Percentiles rank a stretch among this genome's conserved stretches.
Evolutionary conservation across 768 basidiomycete species (phyloP).

Genomic region (Lactifluus piperatus): DNA sequence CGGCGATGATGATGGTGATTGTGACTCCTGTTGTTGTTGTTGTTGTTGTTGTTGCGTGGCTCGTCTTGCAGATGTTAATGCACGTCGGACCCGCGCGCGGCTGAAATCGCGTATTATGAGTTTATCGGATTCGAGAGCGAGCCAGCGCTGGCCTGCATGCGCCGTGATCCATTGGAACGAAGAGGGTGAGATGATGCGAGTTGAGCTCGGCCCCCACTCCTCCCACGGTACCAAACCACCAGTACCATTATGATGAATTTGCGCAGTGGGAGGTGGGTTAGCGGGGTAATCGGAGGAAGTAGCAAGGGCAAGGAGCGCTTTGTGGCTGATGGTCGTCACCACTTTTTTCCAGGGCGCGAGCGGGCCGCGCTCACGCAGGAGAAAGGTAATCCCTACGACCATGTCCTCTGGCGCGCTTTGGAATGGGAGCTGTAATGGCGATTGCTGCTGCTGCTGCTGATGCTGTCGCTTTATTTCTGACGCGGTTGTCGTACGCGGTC

Average conservation of each 20-base stretch:
- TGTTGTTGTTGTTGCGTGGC: neutral
- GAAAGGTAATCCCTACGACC: slow-evolving; percentile 15
- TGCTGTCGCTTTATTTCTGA: too few species aligned
- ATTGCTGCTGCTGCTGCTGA: neutral
- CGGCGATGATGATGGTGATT: neutral
- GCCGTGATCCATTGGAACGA: slow-evolving; percentile 15
- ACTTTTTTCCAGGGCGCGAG: neutral
- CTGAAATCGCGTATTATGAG: slow-evolving; percentile 11
- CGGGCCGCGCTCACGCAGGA: neutral
- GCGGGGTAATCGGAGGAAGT: neutral
- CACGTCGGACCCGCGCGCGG: slow-evolving; percentile 2
- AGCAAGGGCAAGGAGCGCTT: slow-evolving; percentile 1
- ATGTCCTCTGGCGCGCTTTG: slow-evolving; percentile 13
- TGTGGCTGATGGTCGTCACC: slow-evolving; percentile 7
- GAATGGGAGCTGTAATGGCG: neutral
- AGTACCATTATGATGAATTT: too few species aligned
- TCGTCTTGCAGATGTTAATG: neutral
- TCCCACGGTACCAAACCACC: slow-evolving; percentile 1
- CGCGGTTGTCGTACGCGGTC: too few species aligned
- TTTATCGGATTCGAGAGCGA: neutral
- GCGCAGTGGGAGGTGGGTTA: too few species aligned
- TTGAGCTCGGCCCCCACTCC: slow-evolving; percentile 3
- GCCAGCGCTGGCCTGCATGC: slow-evolving; percentile 13
- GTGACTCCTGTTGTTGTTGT: neutral
- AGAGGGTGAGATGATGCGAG: slow-evolving; percentile 4